Evolutionary conservation across 2,329 filamentous ascomycete genomes (phyloP), one percentile per base, ranked within the genome.

Genomic region (Fusarium acutatum): DNA sequence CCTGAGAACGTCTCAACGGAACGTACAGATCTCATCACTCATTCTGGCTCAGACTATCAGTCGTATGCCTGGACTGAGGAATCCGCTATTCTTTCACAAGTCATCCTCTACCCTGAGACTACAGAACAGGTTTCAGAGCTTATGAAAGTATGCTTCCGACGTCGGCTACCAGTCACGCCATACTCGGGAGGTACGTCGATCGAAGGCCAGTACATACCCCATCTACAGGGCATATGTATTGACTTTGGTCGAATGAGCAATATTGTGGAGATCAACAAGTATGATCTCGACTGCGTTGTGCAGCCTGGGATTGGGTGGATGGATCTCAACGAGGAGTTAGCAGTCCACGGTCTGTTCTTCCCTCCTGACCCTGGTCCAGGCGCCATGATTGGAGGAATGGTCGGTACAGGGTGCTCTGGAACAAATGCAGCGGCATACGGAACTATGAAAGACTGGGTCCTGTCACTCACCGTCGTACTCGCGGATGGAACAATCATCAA

Each of bases 301-400:
- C 95, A 98, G 80, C 95, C 95, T 5, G 93, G 93, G 4, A 91
- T 97, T 11, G 92, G 93, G 15, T 98, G 95, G 95, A 95, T 97
- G 88, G 90, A 93, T 49, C 83, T 98, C 60, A 98, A 98, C 76
- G 90, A 92, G 71, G 84, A 89, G 76, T 80, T 91, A 38, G 87
- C 90, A 43, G 90, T 92, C 76, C 89, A 89, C 4, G 94, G 94
- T 0, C 88, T 98, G 0, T 97, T 97, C 84, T 97, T 97, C 80
- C 95, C 95, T 2, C 91, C 97, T 8, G 95, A 98, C 77, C 95
- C 95, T 83, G 87, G 88, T 26, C 89, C 88, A 64, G 89, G 86
- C 74, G 92, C 93, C 17, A 93, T 92, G 83, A 94, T 95, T 74
- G 93, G 93, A 38, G 93, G 93, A 43, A 95, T 96, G 93, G 89